phyloP scores from a whole-genome alignment of 23 red algal species.

The Porphyridium purpureum region DNA sequence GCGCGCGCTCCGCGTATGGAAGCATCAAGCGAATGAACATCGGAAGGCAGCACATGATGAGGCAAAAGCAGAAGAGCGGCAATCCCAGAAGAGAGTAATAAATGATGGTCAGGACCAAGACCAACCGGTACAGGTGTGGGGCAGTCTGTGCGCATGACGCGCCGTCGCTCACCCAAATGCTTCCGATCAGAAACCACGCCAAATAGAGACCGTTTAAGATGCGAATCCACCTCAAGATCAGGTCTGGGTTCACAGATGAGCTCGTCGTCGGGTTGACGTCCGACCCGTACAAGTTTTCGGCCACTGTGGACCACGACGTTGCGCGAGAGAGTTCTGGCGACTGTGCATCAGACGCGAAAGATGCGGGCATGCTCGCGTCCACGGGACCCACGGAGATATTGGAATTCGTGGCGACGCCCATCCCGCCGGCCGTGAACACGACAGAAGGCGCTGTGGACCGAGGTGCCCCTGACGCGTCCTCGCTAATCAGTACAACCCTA shows the following conservation, averaged over 20 bases:
- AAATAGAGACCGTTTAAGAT: conserved; percentile 78
- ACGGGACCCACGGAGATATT: neutral
- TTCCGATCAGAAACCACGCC: conserved; percentile 78
- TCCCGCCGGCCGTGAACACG: no score
- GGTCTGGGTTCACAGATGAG: no score
- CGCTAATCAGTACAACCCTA: no score
- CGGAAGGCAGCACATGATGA: conserved; percentile 92
- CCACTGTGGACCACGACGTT: neutral
- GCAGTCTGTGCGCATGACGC: conserved; percentile 60
- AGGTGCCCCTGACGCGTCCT: no score
- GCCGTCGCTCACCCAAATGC: conserved; percentile 69
- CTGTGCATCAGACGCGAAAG: no score
- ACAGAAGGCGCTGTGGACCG: no score
- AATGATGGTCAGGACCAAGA: conserved; percentile 68
- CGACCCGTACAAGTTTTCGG: no score
- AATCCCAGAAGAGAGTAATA: conserved; percentile 92
- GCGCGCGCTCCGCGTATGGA: conserved; percentile 62
- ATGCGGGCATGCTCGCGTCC: no score
- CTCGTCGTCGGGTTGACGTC: no score
- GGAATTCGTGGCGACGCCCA: neutral
- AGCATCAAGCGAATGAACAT: conserved; percentile 85
- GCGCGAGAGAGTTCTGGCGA: neutral
- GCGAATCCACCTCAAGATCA: conserved; percentile 17
- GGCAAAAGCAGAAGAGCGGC: conserved; percentile 67
- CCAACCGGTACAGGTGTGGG: conserved; percentile 69